Conservation (phyloP, 2,329 filamentous ascomycete genomes). For the Dactylonectria macrodidyma region DNA sequence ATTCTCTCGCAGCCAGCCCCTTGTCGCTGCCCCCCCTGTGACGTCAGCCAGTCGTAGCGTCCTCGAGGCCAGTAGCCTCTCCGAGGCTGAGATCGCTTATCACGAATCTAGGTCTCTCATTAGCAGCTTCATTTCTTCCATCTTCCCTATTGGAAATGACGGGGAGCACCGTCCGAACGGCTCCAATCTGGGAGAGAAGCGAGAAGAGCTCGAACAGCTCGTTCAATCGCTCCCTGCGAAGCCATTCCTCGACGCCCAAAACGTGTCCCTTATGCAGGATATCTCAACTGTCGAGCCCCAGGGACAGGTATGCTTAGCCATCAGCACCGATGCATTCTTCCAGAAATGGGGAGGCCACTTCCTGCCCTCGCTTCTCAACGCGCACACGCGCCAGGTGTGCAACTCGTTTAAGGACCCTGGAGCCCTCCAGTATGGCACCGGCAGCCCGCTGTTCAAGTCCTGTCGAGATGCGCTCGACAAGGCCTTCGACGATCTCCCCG, state of each 20-base stretch:
- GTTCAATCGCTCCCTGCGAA: conserved; percentile 54
- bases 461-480: conserved; percentile 65
- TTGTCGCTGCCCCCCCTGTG: neutral
- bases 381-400: conserved; percentile 70
- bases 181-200: conserved; percentile 20
- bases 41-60: conserved; percentile 34
- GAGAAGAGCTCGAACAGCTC: conserved; percentile 49
- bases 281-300: conserved; percentile 58
- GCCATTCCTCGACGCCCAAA: conserved; percentile 55
- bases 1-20: conserved; percentile 8
- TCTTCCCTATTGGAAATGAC: conserved; percentile 55
- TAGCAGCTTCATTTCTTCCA: conserved; percentile 63
- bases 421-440: conserved; percentile 66
- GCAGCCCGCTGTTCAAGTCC: conserved; percentile 65
- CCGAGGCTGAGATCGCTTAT: conserved; percentile 60
- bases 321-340: conserved; percentile 58
- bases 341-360: conserved; percentile 71
- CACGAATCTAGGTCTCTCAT: conserved; percentile 66
- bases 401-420: conserved; percentile 75
- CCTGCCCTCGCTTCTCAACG: conserved; percentile 69
- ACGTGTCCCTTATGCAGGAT: conserved; percentile 65
- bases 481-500: conserved; percentile 63
- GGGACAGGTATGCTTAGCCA: conserved; percentile 67
- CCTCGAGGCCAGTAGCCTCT: conserved; percentile 44
- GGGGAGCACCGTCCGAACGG: conserved; percentile 51